Percentiles rank a stretch among this genome's conserved stretches.
Evolutionary conservation across 805 yeast genomes (phyloP).

Genomic region (Metschnikowia baotianmanensis): DNA sequence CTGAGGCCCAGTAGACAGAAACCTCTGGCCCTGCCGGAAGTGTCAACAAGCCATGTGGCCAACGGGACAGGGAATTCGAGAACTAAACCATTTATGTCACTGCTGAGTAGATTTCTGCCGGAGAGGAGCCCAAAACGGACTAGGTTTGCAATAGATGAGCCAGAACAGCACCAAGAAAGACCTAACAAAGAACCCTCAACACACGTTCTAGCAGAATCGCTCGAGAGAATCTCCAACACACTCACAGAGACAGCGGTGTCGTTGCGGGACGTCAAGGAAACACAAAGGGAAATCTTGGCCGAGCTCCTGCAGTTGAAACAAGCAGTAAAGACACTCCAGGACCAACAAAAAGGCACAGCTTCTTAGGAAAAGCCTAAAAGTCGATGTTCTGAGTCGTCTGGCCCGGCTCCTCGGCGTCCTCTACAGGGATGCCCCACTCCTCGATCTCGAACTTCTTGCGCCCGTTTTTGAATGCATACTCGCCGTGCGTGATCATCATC

Average conservation of each 20-base stretch:
- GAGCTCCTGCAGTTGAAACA: conserved; percentile 9
- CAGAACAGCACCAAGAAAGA: conserved; percentile 1
- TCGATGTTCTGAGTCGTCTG: conserved; percentile 36
- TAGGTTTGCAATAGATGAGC: conserved; percentile 1
- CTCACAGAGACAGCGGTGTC: conserved; percentile 10
- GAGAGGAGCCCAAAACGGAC: conserved; percentile 3
- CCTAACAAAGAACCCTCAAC: background rate
- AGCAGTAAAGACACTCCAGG: conserved; percentile 10
- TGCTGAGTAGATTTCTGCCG: background rate
- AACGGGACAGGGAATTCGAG: too few species aligned
- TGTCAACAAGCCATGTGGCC: too few species aligned
- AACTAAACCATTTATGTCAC: background rate
- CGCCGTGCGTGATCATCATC: conserved; percentile 73
- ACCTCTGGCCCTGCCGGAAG: background rate
- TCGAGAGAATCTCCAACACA: conserved; percentile 9
- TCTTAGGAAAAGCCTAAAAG: conserved; percentile 19
- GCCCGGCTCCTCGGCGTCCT: conserved; percentile 56
- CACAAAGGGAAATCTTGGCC: conserved; percentile 10
- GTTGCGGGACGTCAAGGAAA: conserved; percentile 10
- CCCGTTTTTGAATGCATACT: conserved; percentile 84
- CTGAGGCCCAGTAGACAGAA: conserved; percentile 2
- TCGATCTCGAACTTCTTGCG: conserved; percentile 81
- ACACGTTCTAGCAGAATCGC: background rate
- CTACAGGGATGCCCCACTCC: conserved; percentile 97
- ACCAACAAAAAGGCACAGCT: background rate